Evolutionary conservation across 495 filamentous ascomycete genomes (phyloP).

Genomic region (Aspergillus carlsbadensis): DNA sequence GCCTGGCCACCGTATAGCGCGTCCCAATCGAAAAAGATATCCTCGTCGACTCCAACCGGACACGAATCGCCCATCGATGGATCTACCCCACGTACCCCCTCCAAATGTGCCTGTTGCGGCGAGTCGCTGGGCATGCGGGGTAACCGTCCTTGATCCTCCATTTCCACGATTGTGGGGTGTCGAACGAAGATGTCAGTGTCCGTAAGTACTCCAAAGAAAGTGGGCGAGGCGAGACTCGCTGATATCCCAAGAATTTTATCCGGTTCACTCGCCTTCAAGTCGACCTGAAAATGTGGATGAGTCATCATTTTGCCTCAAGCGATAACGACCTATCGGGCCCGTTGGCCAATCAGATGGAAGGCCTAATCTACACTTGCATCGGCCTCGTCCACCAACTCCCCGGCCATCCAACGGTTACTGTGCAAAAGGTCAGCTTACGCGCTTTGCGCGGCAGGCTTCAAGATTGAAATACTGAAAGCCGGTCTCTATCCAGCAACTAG

Average conservation of each 20-base stretch:
- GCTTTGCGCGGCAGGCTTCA: no score
- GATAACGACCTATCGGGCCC: neutral
- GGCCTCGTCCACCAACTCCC: neutral
- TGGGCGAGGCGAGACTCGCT: no score
- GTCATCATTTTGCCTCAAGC: conserved; percentile 5
- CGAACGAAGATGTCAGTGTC: no score
- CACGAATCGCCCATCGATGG: neutral
- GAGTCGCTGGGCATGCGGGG: neutral
- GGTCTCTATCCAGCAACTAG: no score
- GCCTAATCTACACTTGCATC: neutral
- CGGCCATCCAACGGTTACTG: no score
- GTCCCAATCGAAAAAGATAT: conserved; percentile 14
- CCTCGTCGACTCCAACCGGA: conserved; percentile 2
- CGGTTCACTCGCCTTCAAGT: neutral
- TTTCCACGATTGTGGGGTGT: neutral
- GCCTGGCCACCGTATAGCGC: conserved; percentile 1
- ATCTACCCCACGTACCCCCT: conserved; percentile 4
- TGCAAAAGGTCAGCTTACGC: no score
- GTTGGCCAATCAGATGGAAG: neutral
- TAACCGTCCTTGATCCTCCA: neutral
- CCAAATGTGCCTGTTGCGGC: neutral
- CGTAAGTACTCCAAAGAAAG: no score
- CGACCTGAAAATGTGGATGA: neutral
- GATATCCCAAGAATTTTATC: no score
- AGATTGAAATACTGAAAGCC: no score